These are phyloP conservation scores for Microdochium bolleyi DNA, from an alignment of 2,329 filamentous ascomycete species.

Conservation along the genomic window DNA sequence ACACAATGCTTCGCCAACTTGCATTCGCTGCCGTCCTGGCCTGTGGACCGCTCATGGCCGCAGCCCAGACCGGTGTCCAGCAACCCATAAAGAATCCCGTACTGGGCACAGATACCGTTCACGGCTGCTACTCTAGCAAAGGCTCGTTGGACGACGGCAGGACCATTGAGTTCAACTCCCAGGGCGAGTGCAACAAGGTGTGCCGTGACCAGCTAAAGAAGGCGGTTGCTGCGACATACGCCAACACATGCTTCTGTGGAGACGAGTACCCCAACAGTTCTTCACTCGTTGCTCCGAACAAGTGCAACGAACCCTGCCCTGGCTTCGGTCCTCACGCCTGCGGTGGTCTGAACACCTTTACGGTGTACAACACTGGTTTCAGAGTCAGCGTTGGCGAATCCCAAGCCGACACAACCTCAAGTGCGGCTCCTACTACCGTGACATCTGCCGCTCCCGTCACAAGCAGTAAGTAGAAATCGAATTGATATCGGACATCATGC, in stretches of 20 bases:
- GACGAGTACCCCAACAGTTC: slow-evolving; percentile 53
- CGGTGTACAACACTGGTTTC: slow-evolving; percentile 43
- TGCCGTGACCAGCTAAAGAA: slow-evolving; percentile 33
- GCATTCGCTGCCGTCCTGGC: slow-evolving; percentile 16
- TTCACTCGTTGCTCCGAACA: slow-evolving; percentile 42
- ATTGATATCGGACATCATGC: no score
- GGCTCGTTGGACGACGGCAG: slow-evolving; percentile 26
- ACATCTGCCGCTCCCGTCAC: slow-evolving; percentile 11
- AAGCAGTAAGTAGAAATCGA: background rate
- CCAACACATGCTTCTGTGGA: slow-evolving; percentile 66
- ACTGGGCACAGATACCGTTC: slow-evolving; percentile 28
- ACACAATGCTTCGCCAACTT: slow-evolving; percentile 18
- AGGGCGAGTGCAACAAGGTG: slow-evolving; percentile 30
- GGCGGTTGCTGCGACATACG: slow-evolving; percentile 54
- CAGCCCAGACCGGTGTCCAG: slow-evolving; percentile 13
- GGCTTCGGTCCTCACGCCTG: slow-evolving; percentile 58
- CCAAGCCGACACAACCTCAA: slow-evolving; percentile 10
- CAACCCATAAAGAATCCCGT: slow-evolving; percentile 26
- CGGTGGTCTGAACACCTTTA: slow-evolving; percentile 35
- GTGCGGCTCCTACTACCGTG: slow-evolving; percentile 19
- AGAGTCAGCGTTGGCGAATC: slow-evolving; percentile 28
- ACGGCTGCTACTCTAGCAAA: slow-evolving; percentile 41
- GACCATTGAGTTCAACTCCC: slow-evolving; percentile 23
- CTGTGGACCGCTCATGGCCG: slow-evolving; percentile 11
- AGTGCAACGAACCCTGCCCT: slow-evolving; percentile 60